A percentile compares a stretch with the other conserved stretches of the same genome.
Evolutionary conservation across 1,139 yeast genomes (phyloP).

Genomic region (Saccharomyces hybrid): DNA sequence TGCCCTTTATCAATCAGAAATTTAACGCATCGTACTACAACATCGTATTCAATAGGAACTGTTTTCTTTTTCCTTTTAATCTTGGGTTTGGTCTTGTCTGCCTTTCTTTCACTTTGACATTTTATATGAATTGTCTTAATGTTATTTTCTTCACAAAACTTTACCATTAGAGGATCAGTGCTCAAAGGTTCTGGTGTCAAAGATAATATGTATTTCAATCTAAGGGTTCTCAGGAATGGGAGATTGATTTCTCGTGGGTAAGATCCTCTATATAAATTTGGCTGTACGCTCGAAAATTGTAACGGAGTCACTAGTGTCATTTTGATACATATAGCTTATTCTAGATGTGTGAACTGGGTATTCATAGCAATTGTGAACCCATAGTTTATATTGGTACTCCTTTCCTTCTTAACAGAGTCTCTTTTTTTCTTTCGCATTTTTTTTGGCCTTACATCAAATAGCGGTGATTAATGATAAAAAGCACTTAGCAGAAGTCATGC

Average conservation of each 20-base stretch:
- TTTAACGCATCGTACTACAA: slow-evolving; percentile 52
- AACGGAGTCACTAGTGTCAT: slow-evolving; percentile 64
- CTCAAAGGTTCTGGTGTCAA: slow-evolving; percentile 68
- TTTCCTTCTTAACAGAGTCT: not conserved
- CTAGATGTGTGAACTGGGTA: not conserved
- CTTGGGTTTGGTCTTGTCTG: slow-evolving; percentile 31
- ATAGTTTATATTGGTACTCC: not conserved
- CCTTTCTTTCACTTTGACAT: slow-evolving; percentile 41
- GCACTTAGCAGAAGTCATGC: not conserved
- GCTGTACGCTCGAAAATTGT: slow-evolving; percentile 64
- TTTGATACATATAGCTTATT: not conserved
- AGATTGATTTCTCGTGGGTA: slow-evolving; percentile 73
- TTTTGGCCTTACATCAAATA: not conserved
- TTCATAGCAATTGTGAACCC: not conserved
- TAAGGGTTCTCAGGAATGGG: slow-evolving; percentile 60
- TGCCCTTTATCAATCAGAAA: slow-evolving; percentile 50
- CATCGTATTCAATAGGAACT: slow-evolving; percentile 65
- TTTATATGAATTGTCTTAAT: slow-evolving; percentile 53
- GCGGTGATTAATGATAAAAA: not conserved
- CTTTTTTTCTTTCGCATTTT: not conserved
- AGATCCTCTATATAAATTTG: slow-evolving; percentile 71
- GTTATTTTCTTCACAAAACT: slow-evolving; percentile 40
- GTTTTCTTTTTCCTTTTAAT: slow-evolving; percentile 74
- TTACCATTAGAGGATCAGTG: slow-evolving; percentile 15
- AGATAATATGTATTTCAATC: slow-evolving; percentile 66